A percentile compares a stretch with the other conserved stretches of the same genome.
Conservation (phyloP, 1,284 basidiomycete species). For the Tylopilus orsonianus region DNA sequence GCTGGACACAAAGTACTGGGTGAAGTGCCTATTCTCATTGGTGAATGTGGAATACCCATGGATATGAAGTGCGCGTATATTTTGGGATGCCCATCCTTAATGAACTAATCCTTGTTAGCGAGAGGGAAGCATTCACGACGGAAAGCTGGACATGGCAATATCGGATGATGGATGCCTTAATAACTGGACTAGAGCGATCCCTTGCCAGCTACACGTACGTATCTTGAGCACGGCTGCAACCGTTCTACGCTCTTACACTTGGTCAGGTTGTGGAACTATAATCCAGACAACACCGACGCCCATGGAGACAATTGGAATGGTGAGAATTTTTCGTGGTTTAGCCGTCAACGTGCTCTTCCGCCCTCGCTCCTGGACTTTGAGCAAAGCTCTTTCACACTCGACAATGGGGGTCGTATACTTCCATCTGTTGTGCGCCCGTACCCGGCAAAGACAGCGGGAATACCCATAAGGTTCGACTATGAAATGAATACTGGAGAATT, state of each 20-base stretch:
- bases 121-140: slow-evolving; percentile 66
- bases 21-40: slow-evolving; percentile 80
- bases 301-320: slow-evolving; percentile 93
- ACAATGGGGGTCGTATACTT: slow-evolving; percentile 80
- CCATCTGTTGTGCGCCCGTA: slow-evolving; percentile 78
- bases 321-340: slow-evolving; percentile 96
- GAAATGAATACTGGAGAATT: slow-evolving; percentile 70
- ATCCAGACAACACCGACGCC: slow-evolving; percentile 79
- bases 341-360: slow-evolving; percentile 55
- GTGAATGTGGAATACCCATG: slow-evolving; percentile 92
- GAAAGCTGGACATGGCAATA: slow-evolving; percentile 81
- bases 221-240: neutral
- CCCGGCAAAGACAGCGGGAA: slow-evolving; percentile 74
- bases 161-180: slow-evolving; percentile 88
- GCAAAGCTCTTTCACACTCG: slow-evolving; percentile 62
- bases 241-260: neutral
- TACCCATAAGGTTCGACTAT: slow-evolving; percentile 66
- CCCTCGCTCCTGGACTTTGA: slow-evolving; percentile 50
- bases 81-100: neutral
- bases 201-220: slow-evolving; percentile 82
- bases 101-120: slow-evolving; percentile 41
- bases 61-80: slow-evolving; percentile 84
- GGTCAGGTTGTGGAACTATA: slow-evolving; percentile 90
- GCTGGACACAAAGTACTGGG: slow-evolving; percentile 67
- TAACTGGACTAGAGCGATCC: slow-evolving; percentile 72